Evolutionary conservation across 805 yeast genomes (phyloP).

Genomic region (Metschnikowia noctiluminum): DNA sequence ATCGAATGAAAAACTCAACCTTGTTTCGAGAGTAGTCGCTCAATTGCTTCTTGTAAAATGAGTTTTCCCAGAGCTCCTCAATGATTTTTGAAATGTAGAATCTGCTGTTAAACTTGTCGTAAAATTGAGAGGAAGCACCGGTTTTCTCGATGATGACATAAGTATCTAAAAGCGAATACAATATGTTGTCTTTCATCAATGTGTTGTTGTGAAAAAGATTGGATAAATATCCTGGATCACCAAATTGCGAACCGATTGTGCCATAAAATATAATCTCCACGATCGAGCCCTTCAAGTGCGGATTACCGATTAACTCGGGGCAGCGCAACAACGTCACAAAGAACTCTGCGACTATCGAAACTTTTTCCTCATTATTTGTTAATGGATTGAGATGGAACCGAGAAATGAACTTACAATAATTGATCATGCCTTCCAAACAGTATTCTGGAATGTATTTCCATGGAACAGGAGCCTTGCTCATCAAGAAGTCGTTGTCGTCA

Average conservation of each 20-base stretch:
- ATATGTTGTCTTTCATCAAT: constrained; percentile 58
- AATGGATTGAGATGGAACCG: constrained; percentile 56
- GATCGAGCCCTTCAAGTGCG: constrained; percentile 83
- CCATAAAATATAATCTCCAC: constrained; percentile 82
- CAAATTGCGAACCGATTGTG: constrained; percentile 50
- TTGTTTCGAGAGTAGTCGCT: constrained; percentile 61
- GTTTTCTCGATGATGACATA: constrained; percentile 95
- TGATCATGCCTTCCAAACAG: constrained; percentile 75
- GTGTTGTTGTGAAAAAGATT: constrained; percentile 61
- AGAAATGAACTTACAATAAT: constrained; percentile 62
- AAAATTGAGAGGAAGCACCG: constrained; percentile 91
- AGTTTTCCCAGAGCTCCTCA: constrained; percentile 79
- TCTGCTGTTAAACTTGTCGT: constrained; percentile 91
- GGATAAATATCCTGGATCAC: constrained; percentile 72
- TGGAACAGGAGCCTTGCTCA: constrained; percentile 64
- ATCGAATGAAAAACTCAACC: constrained; percentile 83
- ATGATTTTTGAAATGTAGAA: constrained; percentile 80
- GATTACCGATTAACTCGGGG: constrained; percentile 83
- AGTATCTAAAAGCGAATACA: constrained; percentile 82
- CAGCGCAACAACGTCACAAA: constrained; percentile 74
- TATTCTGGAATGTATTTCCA: constrained; percentile 86
- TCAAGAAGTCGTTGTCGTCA: constrained; percentile 70
- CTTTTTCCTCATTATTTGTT: constrained; percentile 48
- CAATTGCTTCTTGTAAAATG: constrained; percentile 65
- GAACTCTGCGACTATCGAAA: constrained; percentile 63